Base-by-base conservation (phyloP, 345 rosid genomes). In the Euphorbia peplus region DNA sequence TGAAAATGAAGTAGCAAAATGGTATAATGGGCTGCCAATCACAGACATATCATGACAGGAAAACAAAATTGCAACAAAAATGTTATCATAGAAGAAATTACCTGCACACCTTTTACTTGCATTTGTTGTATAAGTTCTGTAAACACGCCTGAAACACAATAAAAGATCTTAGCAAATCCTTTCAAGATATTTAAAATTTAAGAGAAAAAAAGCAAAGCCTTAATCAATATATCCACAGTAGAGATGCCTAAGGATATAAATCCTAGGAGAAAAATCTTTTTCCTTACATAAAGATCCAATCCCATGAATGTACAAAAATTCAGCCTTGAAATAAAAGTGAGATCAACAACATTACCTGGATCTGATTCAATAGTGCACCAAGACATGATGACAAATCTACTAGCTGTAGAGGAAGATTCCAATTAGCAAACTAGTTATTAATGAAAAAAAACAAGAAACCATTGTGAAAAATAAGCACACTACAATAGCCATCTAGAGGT, bases 301-400 rank as follows among this genome's bases (percentile, higher is more conserved):
- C n/a, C n/a, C n/a, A n/a, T n/a, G n/a, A n/a, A n/a, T n/a, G n/a
- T n/a, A n/a, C n/a, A n/a, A n/a, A n/a, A n/a, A n/a, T n/a, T n/a
- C n/a, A n/a, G n/a, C n/a, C n/a, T n/a, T n/a, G n/a, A n/a, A n/a
- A n/a, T n/a, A n/a, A n/a, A 15, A 4, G 21, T 14, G 29, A 13
- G 22, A 22, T 9, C 0, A 39, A 13, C 0, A 22, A 24, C 71
- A 62, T 39, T 84, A 93, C 97, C 98, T 24, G 98, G 98, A 81
- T 93, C 98, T 8, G 98, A 93, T 77, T 93, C 98, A 13, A 93
- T 91, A 14, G 98, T 93, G 85, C 98, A 91, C 97, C 98, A 93
- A 83, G 98, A 93, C 98, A 93, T 93, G 79, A 59, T 61, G 57
- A 67, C 61, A 48, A 57, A 62, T 13, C 51, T 19, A 68, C 60